These are phyloP conservation scores for Rhodotorula sp. DNA, from an alignment of 1,284 basidiomycete species.

Conservation along the genomic window DNA sequence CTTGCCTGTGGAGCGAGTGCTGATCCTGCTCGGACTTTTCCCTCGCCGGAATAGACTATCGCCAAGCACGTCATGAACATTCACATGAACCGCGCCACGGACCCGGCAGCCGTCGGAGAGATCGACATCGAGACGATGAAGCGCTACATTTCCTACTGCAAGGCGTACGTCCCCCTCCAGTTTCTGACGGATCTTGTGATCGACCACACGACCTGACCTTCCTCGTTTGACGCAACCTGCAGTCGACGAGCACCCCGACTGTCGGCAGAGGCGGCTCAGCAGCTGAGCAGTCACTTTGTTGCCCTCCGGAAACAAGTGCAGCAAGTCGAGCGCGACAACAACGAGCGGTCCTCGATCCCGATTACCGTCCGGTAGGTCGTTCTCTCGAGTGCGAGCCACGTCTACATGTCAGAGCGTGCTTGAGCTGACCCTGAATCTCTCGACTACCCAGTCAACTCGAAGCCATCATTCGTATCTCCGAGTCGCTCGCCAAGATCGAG, in stretches of 20 bases:
- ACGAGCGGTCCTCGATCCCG: conserved; percentile 95
- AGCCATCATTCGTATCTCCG: conserved; percentile 97
- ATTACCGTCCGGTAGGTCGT: conserved; percentile 81
- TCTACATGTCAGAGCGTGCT: not conserved
- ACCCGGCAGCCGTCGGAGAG: conserved; percentile 75
- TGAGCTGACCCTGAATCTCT: not conserved
- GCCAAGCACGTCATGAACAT: conserved; percentile 98
- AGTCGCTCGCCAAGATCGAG: conserved; percentile 92
- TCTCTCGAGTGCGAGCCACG: not conserved
- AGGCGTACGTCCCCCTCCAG: conserved; percentile 60
- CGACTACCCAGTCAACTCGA: conserved; percentile 78
- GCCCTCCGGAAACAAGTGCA: conserved; percentile 90
- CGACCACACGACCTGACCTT: not conserved
- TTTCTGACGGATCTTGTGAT: not conserved
- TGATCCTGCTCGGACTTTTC: not conserved
- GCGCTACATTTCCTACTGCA: conserved; percentile 93
- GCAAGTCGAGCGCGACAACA: conserved; percentile 93
- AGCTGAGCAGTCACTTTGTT: conserved; percentile 96
- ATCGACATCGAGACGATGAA: conserved; percentile 99
- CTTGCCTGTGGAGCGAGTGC: not conserved
- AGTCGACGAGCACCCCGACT: conserved; percentile 92
- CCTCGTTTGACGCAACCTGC: conserved; percentile 1
- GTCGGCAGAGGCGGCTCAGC: conserved; percentile 89
- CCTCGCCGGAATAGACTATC: conserved; percentile 63
- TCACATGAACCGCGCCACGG: conserved; percentile 87